These are phyloP conservation scores for Crithidia bombi DNA, from an alignment of 208 protist species.

Conservation along the genomic window DNA sequence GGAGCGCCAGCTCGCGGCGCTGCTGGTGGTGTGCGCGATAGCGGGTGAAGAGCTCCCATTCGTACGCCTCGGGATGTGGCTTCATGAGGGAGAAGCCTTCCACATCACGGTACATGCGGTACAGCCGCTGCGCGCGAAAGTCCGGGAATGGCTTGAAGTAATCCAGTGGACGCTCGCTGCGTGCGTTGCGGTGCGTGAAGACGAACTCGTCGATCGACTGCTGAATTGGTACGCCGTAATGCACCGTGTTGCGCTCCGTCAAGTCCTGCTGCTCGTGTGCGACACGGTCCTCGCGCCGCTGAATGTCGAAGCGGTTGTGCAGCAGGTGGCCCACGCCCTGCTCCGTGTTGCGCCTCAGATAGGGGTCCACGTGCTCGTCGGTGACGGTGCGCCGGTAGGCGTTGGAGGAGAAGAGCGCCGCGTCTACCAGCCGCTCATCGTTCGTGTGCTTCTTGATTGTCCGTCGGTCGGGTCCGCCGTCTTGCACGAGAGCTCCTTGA, in stretches of 20 bases:
- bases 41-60: slow-evolving; percentile 92
- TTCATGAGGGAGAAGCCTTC: slow-evolving; percentile 89
- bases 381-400: slow-evolving; percentile 72
- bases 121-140: slow-evolving; percentile 76
- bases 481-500: slow-evolving; percentile 85
- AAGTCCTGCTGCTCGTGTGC: slow-evolving; percentile 70
- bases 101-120: slow-evolving; percentile 84
- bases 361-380: slow-evolving; percentile 84
- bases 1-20: slow-evolving; percentile 77
- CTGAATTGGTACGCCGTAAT: slow-evolving; percentile 81
- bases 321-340: slow-evolving; percentile 82
- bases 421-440: slow-evolving; percentile 87
- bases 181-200: slow-evolving; percentile 79
- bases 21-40: slow-evolving; percentile 91
- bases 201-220: slow-evolving; percentile 88
- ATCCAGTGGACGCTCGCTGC: slow-evolving; percentile 83
- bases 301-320: slow-evolving; percentile 82
- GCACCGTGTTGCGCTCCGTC: slow-evolving; percentile 75
- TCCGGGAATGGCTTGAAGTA: slow-evolving; percentile 90
- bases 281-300: slow-evolving; percentile 75
- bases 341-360: slow-evolving; percentile 63
- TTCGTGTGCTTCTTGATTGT: slow-evolving; percentile 74
- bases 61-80: slow-evolving; percentile 80
- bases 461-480: slow-evolving; percentile 83
- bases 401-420: slow-evolving; percentile 57